phyloP scores from a whole-genome alignment of 73 alveolate genomes.

The Blepharisma japonicum region DNA sequence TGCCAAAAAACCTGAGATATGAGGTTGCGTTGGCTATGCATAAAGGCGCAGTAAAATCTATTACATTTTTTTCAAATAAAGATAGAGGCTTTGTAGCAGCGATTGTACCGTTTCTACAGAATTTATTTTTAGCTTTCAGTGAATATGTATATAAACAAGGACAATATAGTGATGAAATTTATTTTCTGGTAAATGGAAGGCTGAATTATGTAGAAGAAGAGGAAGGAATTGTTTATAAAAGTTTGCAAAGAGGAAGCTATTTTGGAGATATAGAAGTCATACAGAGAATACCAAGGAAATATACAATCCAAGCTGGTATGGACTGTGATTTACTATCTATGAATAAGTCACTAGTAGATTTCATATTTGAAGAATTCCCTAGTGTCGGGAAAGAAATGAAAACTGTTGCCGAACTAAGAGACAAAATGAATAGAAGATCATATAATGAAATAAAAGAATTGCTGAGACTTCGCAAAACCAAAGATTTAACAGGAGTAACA shows the following conservation, averaged over 20 bases:
- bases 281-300: neutral
- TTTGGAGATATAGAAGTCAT: constrained; percentile 33
- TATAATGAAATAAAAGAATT: neutral
- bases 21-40: constrained; percentile 53
- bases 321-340: neutral
- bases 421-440: constrained; percentile 18
- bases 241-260: constrained; percentile 52
- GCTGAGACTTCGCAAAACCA: no score
- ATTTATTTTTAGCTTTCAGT: constrained; percentile 36
- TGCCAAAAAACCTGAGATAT: constrained; percentile 47
- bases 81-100: constrained; percentile 48
- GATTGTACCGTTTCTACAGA: constrained; percentile 47
- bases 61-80: constrained; percentile 44
- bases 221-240: constrained; percentile 32
- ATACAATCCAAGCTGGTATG: neutral
- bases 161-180: constrained; percentile 49
- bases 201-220: constrained; percentile 47
- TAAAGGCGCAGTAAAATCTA: constrained; percentile 39
- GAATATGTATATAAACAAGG: constrained; percentile 51
- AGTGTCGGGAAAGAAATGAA: constrained; percentile 43
- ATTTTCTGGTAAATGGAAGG: constrained; percentile 53
- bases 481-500: no score
- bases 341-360: constrained; percentile 31
- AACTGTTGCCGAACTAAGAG: constrained; percentile 30
- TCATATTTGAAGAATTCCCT: constrained; percentile 44